Conservation (phyloP, 768 basidiomycete genomes). For the Suillus subalutaceus region DNA sequence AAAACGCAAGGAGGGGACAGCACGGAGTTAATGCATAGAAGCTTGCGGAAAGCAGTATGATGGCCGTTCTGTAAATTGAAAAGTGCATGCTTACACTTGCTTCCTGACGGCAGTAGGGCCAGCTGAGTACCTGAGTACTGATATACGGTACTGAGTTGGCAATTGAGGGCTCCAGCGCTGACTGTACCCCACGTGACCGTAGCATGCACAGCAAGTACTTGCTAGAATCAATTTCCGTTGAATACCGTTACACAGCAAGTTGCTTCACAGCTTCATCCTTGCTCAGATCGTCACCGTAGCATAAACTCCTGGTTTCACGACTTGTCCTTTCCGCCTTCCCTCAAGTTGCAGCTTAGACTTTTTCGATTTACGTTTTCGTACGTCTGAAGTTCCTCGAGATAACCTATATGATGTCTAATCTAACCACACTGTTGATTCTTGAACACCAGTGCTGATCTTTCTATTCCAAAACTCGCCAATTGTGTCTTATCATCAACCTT, state of each 20-base stretch:
- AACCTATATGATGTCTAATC: not conserved
- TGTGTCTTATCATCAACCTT: not conserved
- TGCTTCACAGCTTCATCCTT: too few species aligned
- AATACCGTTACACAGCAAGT: too few species aligned
- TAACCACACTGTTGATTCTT: not conserved
- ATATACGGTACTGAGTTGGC: too few species aligned
- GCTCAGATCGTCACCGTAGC: too few species aligned
- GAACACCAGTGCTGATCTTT: not conserved
- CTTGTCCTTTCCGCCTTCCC: too few species aligned
- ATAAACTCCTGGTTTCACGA: too few species aligned
- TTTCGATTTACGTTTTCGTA: not conserved
- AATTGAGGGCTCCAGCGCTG: too few species aligned
- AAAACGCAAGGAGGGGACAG: conserved; percentile 5
- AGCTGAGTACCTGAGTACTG: too few species aligned
- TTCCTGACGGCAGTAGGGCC: too few species aligned
- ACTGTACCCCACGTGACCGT: too few species aligned
- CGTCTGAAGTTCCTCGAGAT: not conserved
- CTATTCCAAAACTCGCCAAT: not conserved
- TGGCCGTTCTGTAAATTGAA: conserved; percentile 3
- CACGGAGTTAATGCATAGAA: conserved; percentile 2
- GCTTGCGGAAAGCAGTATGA: not conserved
- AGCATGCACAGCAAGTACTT: not conserved
- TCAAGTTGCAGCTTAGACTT: too few species aligned
- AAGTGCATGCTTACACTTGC: not conserved
- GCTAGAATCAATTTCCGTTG: not conserved